Evolutionary conservation across 208 protist species (phyloP).

Genomic region (Crithidia acanthocephali): DNA sequence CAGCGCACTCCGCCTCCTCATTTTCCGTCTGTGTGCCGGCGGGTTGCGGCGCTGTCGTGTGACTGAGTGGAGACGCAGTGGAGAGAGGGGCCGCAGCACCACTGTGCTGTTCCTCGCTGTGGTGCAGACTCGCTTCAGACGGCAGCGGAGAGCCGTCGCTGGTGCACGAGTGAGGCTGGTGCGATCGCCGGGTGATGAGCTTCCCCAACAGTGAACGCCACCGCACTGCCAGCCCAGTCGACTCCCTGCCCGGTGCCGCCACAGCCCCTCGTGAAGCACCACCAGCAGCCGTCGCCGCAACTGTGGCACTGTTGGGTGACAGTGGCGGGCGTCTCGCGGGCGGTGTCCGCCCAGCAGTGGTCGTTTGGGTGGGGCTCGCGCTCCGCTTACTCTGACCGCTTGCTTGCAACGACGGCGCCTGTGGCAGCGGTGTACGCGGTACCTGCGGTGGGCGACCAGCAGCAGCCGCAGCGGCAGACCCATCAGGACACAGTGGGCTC

Average conservation of each 20-base stretch:
- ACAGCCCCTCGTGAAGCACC: too few relatives aligned
- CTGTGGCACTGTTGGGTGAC: too few relatives aligned
- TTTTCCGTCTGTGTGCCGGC: not conserved
- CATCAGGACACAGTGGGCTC: not conserved
- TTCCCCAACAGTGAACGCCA: slow-evolving; percentile 10
- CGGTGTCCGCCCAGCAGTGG: not conserved
- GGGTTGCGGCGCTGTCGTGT: too few relatives aligned
- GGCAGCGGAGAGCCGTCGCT: not conserved
- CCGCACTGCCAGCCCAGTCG: not conserved
- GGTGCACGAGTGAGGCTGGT: not conserved
- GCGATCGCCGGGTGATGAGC: not conserved
- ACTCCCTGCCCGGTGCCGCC: not conserved
- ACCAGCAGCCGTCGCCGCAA: too few relatives aligned
- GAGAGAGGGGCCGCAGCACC: too few relatives aligned
- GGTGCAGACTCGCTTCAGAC: not conserved
- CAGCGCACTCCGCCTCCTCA: not conserved
- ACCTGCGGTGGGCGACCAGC: not conserved
- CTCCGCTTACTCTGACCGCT: not conserved
- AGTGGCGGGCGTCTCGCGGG: too few relatives aligned
- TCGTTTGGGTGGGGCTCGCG: not conserved
- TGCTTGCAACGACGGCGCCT: not conserved
- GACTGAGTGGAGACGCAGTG: too few relatives aligned
- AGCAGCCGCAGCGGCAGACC: not conserved
- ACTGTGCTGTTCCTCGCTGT: not conserved
- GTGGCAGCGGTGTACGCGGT: not conserved